Base-by-base conservation (phyloP, 2,329 filamentous ascomycete species). In the Kalmusia sp. region DNA sequence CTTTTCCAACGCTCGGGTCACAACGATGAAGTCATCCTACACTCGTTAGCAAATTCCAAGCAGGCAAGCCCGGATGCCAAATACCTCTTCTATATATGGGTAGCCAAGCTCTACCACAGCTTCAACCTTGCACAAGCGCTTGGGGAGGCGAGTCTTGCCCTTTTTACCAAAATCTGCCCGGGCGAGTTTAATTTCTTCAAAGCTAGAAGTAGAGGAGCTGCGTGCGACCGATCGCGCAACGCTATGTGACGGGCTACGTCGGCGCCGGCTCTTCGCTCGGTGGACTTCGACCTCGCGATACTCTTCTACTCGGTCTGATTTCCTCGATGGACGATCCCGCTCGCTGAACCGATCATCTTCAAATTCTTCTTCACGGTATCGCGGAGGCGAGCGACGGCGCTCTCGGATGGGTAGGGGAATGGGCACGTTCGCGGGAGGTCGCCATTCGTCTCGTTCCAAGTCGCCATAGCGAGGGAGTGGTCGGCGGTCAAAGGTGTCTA, bases 101-200 rank as follows among this genome's bases (percentile, higher is more conserved):
- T 96, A 96, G 11, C 90, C 89, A 12, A 96, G 80, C 59, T 96
- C 91, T 57, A 90, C 87, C 28, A 97, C 84, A 1, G 91, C 93
- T 56, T 88, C 83, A 70, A 90, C 89, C 59, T 90, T 90, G 12
- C 96, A 91, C 54, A 96, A 80, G 51, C 89, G 85, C 54, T 85
- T 87, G 1, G 93, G 93, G 72, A 97, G 92, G 63, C 90, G 87
- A 12, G 93, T 97, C 82, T 93, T 96, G 65, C 93, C 93, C 73
- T 89, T 92, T 77, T 79, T 80, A 57, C 79, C 76, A 49, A 67
- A 65, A 33, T 65, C 66, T 14, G 67, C 64, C 14, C 69, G 62
- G 22, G 66, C 59, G 15, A 72, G 71, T 38, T 72, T 66, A 22
- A 72, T 62, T 47, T 75, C 73, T 41, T 77, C 75, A 39, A 76